Evolutionary conservation across 176 grass and related monocot species (phyloP).

Genomic region (Zizania latifolia): DNA sequence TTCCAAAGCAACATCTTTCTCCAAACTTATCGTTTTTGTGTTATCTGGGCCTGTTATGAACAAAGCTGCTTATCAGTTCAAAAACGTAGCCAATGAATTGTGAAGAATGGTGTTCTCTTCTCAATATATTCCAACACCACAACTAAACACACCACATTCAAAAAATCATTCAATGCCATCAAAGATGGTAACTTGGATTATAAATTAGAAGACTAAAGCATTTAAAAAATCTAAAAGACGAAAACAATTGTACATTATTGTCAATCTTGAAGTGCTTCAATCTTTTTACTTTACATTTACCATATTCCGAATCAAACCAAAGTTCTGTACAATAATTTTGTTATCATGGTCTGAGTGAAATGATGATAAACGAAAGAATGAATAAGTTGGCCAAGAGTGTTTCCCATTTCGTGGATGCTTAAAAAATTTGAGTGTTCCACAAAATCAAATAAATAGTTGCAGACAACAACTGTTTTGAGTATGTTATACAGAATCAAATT

Average conservation of each 20-base stretch:
- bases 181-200: neutral
- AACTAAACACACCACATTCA: neutral
- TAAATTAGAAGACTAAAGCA: neutral
- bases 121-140: neutral
- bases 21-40: slow-evolving; percentile 6
- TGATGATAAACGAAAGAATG: neutral
- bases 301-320: neutral
- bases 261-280: neutral
- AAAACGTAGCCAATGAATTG: slow-evolving; percentile 7
- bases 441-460: neutral
- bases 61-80: slow-evolving; percentile 8
- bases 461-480: neutral
- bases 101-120: neutral
- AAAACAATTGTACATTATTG: neutral
- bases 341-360: neutral
- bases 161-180: neutral
- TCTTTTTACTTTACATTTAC: neutral
- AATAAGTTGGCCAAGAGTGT: neutral
- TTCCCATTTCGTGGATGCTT: neutral
- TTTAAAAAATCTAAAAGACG: neutral
- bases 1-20: slow-evolving; percentile 21
- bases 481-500: slow-evolving; percentile 6
- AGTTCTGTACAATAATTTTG: slow-evolving; percentile 3
- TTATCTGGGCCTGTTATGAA: slow-evolving; percentile 26
- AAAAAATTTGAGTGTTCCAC: neutral